Evolutionary conservation across 192 early-diverging fungal genomes (phyloP).

Genomic region (Umbelopsis isabellina): DNA sequence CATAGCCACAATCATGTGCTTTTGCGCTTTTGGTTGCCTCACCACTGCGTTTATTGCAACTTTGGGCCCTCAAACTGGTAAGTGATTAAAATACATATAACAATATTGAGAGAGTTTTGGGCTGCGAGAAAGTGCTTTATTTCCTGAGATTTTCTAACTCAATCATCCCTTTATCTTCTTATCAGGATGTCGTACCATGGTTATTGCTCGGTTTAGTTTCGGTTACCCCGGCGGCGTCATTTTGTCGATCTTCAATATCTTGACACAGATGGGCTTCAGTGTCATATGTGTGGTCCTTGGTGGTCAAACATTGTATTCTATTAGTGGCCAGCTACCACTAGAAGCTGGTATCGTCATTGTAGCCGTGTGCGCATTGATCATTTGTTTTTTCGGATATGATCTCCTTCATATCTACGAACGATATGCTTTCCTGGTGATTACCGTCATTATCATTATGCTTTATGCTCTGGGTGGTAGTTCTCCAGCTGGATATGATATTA

Average conservation of each 20-base stretch:
- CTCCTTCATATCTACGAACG: constrained; percentile 24
- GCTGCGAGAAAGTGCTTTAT: too few species aligned
- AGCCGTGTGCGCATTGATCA: constrained; percentile 14
- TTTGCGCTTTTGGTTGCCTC: constrained; percentile 18
- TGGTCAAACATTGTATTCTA: constrained; percentile 22
- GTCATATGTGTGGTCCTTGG: constrained; percentile 25
- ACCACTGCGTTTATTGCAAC: constrained; percentile 26
- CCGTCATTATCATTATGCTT: constrained; percentile 18
- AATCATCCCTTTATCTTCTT: not conserved
- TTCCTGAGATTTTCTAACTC: too few species aligned
- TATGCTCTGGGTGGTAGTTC: constrained; percentile 2
- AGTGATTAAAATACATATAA: not conserved
- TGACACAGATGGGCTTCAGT: constrained; percentile 27
- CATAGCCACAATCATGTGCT: constrained; percentile 24
- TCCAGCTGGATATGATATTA: constrained; percentile 14
- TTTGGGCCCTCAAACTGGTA: constrained; percentile 20
- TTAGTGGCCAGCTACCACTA: not conserved
- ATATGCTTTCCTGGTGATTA: constrained; percentile 24
- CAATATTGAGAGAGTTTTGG: too few species aligned
- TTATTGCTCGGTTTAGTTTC: constrained; percentile 23
- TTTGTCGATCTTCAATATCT: constrained; percentile 20
- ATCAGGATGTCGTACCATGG: constrained; percentile 20
- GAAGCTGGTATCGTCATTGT: constrained; percentile 23
- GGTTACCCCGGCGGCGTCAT: constrained; percentile 18
- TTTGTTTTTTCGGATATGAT: constrained; percentile 29